Conservation (phyloP, 106 monocot genomes). For the Dendrobium huoshanense region DNA sequence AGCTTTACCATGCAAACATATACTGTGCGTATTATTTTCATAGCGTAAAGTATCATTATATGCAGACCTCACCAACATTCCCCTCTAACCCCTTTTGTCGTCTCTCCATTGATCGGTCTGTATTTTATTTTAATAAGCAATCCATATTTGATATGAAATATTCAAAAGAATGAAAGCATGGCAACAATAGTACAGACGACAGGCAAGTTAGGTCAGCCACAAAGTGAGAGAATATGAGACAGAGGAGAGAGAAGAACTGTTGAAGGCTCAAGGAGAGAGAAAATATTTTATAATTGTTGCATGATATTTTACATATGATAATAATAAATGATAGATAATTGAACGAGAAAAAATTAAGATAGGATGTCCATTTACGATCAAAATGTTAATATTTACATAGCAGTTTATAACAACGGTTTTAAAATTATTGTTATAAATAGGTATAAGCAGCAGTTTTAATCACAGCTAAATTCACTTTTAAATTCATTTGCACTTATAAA, state of each 20-base stretch:
- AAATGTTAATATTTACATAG: no score
- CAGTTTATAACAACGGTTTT: no score
- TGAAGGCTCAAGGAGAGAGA: neutral
- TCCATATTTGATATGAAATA: neutral
- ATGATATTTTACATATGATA: neutral
- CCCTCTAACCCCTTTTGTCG: neutral
- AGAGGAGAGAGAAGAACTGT: neutral
- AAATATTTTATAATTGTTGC: neutral
- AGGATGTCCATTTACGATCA: no score
- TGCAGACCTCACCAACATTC: neutral
- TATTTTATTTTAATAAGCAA: neutral
- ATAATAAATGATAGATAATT: neutral
- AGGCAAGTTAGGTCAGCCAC: slow-evolving; percentile 3
- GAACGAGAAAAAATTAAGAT: no score
- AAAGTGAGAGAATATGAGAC: neutral
- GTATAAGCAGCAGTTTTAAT: no score
- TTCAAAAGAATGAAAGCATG: slow-evolving; percentile 3
- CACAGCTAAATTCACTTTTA: no score
- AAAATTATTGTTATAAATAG: no score
- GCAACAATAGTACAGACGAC: neutral
- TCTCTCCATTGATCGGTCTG: neutral
- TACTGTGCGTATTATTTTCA: neutral
- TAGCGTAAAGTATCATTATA: neutral
- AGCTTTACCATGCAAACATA: no score
- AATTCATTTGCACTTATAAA: no score